Conservation (phyloP, 2,329 filamentous ascomycete species). For the Trichoderma guizhouense region DNA sequence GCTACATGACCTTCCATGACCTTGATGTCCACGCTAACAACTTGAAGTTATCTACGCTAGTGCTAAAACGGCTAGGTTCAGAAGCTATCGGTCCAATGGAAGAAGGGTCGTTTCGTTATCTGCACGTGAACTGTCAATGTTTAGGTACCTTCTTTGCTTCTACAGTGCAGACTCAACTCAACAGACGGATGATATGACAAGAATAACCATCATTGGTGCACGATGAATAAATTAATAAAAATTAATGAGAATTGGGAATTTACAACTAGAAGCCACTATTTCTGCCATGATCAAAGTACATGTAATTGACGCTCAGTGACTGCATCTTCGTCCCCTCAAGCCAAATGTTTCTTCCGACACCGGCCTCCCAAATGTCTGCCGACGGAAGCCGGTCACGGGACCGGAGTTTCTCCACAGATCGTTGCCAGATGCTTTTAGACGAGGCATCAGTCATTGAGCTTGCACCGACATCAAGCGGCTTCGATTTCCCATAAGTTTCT, state of each 20-base stretch:
- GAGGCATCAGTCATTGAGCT: neutral
- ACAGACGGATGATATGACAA: neutral
- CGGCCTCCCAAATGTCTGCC: constrained; percentile 1
- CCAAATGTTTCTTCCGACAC: neutral
- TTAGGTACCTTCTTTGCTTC: neutral
- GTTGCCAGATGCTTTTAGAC: neutral
- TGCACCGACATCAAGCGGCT: constrained; percentile 4
- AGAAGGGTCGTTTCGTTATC: neutral
- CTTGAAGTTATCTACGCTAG: neutral
- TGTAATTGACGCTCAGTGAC: neutral
- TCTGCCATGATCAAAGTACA: neutral
- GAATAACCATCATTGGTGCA: neutral
- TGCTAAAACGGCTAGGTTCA: neutral
- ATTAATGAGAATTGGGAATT: neutral
- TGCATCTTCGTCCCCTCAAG: neutral
- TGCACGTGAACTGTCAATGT: neutral
- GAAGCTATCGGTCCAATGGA: neutral
- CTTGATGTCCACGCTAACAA: neutral
- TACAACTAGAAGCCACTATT: neutral
- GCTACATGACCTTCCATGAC: neutral
- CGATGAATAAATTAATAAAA: too few relatives aligned
- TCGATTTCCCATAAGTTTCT: neutral
- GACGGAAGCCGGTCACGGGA: constrained; percentile 16
- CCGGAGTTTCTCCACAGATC: constrained; percentile 3
- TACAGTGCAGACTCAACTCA: neutral